These are phyloP conservation scores for Volvox africanus DNA, from an alignment of 139 green algal genomes.

Conservation along the genomic window DNA sequence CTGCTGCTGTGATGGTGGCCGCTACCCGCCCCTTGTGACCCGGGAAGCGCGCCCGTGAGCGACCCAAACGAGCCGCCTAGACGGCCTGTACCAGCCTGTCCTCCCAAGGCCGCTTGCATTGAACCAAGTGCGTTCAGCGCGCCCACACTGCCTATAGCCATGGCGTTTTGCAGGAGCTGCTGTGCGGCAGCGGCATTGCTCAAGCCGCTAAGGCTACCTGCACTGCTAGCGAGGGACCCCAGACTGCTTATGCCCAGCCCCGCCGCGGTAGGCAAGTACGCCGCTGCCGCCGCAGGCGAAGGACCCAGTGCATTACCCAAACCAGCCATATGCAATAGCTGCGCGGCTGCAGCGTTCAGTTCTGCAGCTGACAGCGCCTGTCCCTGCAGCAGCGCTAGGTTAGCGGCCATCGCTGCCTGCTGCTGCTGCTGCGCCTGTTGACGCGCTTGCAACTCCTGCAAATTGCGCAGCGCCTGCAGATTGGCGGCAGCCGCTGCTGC, in stretches of 20 bases:
- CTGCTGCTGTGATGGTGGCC: background rate
- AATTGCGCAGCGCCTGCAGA: slow-evolving; percentile 29
- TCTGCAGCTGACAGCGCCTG: slow-evolving; percentile 26
- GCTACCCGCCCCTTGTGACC: background rate
- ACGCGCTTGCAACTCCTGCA: slow-evolving; percentile 58
- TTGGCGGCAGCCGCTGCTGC: background rate
- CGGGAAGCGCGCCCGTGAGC: slow-evolving; percentile 7
- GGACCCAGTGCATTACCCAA: slow-evolving; percentile 15
- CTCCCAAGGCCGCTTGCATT: slow-evolving; percentile 25
- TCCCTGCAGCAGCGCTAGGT: slow-evolving; percentile 35
- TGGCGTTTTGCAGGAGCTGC: slow-evolving; percentile 57
- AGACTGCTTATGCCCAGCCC: background rate
- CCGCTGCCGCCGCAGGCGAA: background rate
- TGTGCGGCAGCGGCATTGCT: slow-evolving; percentile 22
- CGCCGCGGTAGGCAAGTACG: background rate
- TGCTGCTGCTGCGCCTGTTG: slow-evolving; percentile 65
- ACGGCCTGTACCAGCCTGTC: background rate
- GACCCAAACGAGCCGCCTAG: slow-evolving; percentile 10
- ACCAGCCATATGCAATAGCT: slow-evolving; percentile 59
- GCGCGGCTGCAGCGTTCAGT: slow-evolving; percentile 45
- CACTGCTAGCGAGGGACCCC: slow-evolving; percentile 4
- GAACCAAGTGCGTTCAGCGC: slow-evolving; percentile 36
- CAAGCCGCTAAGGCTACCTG: slow-evolving; percentile 30
- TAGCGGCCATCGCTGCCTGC: slow-evolving; percentile 54
- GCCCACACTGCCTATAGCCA: slow-evolving; percentile 50